Conservation (phyloP, 495 filamentous ascomycete genomes). For the Lepraria neglecta region DNA sequence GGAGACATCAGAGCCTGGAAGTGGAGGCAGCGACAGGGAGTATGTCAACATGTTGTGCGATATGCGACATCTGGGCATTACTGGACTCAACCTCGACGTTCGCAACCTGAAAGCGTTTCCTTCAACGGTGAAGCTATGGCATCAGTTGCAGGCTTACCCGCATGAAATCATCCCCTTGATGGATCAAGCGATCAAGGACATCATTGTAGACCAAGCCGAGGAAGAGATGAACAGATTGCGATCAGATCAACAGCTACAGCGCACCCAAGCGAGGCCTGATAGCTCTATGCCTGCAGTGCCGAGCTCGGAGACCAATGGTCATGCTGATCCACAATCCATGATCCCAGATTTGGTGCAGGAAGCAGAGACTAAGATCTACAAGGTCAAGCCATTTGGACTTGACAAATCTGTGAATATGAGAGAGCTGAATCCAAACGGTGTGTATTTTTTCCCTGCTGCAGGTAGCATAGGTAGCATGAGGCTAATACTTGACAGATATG, state of each 20-base stretch:
- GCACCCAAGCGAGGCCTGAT: constrained; percentile 38
- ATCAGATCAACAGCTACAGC: constrained; percentile 45
- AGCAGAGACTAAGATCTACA: constrained; percentile 67
- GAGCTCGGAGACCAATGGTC: constrained; percentile 61
- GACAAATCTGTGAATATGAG: constrained; percentile 85
- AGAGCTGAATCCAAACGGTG: constrained; percentile 82
- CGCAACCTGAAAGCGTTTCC: constrained; percentile 90
- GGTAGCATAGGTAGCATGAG: background rate
- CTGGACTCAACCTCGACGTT: constrained; percentile 78
- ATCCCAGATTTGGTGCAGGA: constrained; percentile 56
- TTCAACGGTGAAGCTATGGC: constrained; percentile 86
- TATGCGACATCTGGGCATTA: constrained; percentile 80
- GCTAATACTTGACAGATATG: constrained; percentile 56
- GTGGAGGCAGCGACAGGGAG: constrained; percentile 57
- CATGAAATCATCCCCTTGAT: constrained; percentile 94
- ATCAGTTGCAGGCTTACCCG: constrained; percentile 86
- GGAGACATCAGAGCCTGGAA: constrained; percentile 57
- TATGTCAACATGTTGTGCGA: constrained; percentile 82
- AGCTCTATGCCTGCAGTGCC: constrained; percentile 72
- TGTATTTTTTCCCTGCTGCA: constrained; percentile 16
- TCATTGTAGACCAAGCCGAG: constrained; percentile 82
- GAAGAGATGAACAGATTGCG: constrained; percentile 70
- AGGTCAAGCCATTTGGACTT: constrained; percentile 84
- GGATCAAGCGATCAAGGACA: constrained; percentile 88
- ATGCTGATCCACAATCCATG: constrained; percentile 34